A percentile compares a stretch with the other conserved stretches of the same genome.
These are phyloP conservation scores for Chrysoporthe cubensis DNA, from an alignment of 2,329 filamentous ascomycete genomes.

Conservation along the genomic window DNA sequence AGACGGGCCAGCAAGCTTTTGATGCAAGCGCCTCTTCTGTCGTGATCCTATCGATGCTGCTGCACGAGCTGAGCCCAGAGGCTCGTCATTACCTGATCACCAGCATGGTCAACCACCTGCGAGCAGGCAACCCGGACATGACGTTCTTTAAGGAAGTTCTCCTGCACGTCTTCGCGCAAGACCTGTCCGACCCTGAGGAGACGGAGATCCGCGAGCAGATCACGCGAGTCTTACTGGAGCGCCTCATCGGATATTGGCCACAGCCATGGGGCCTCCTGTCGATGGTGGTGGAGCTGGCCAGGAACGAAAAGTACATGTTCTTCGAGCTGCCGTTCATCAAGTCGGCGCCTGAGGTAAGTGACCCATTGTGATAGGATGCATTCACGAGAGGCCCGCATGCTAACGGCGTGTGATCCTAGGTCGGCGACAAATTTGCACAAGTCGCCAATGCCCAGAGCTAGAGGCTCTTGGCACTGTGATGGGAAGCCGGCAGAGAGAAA, in stretches of 20 bases:
- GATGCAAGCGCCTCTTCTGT: slow-evolving; percentile 68
- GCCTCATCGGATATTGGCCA: slow-evolving; percentile 84
- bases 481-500: not conserved
- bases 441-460: slow-evolving; percentile 6
- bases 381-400: not conserved
- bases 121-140: slow-evolving; percentile 86
- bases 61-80: slow-evolving; percentile 75
- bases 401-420: not conserved
- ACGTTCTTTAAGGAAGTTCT: slow-evolving; percentile 90
- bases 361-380: not conserved
- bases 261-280: slow-evolving; percentile 95
- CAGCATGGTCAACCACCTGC: slow-evolving; percentile 88
- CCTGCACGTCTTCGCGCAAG: slow-evolving; percentile 81
- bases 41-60: slow-evolving; percentile 74
- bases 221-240: slow-evolving; percentile 83
- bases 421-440: slow-evolving; percentile 11
- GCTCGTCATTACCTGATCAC: slow-evolving; percentile 82
- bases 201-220: slow-evolving; percentile 87
- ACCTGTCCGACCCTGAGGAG: slow-evolving; percentile 74
- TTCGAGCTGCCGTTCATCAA: slow-evolving; percentile 94
- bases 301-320: slow-evolving; percentile 89
- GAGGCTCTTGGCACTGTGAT: not conserved
- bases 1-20: slow-evolving; percentile 66
- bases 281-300: slow-evolving; percentile 84
- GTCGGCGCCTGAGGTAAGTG: slow-evolving; percentile 77